phyloP scores from a whole-genome alignment of 805 yeast genomes.

The Candida sonorensis region DNA sequence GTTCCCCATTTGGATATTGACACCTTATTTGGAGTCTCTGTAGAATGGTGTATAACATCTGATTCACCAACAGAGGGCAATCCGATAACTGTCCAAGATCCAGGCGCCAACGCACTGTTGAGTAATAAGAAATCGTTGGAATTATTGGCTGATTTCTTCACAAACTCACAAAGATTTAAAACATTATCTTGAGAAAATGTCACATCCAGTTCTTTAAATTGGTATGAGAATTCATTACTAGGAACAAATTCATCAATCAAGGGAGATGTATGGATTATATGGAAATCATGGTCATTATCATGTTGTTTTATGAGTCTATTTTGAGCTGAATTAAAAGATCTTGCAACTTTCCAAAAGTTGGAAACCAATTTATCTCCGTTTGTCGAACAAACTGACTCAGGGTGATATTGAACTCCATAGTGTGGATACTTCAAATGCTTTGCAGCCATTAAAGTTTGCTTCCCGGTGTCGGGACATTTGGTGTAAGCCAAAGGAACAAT shows the following conservation, averaged over 20 bases:
- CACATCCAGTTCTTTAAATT: slow-evolving; percentile 7
- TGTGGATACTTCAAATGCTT: slow-evolving; percentile 56
- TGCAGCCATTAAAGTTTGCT: slow-evolving; percentile 69
- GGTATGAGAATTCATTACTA: slow-evolving; percentile 7
- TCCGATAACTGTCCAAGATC: slow-evolving; percentile 84
- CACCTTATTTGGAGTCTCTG: slow-evolving; percentile 31
- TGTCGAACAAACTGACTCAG: slow-evolving; percentile 85
- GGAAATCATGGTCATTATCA: slow-evolving; percentile 12
- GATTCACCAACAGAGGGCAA: slow-evolving; percentile 42
- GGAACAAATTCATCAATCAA: slow-evolving; percentile 13
- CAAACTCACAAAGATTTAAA: slow-evolving; percentile 42
- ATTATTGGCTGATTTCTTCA: slow-evolving; percentile 17
- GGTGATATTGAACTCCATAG: slow-evolving; percentile 95
- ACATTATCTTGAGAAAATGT: slow-evolving; percentile 3
- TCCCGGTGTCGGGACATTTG: slow-evolving; percentile 27
- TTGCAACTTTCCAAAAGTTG: slow-evolving; percentile 56
- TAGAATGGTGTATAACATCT: slow-evolving; percentile 55
- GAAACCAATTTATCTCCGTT: slow-evolving; percentile 51
- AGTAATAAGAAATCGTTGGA: slow-evolving; percentile 49
- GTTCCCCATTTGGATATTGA: slow-evolving; percentile 25
- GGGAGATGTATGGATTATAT: slow-evolving; percentile 18
- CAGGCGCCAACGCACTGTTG: slow-evolving; percentile 79
- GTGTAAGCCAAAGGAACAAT: slow-evolving; percentile 61
- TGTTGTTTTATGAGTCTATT: background rate
- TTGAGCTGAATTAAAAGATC: slow-evolving; percentile 12